Conservation (phyloP, 2,329 filamentous ascomycete species). For the Acephala macrosclerotiorum region DNA sequence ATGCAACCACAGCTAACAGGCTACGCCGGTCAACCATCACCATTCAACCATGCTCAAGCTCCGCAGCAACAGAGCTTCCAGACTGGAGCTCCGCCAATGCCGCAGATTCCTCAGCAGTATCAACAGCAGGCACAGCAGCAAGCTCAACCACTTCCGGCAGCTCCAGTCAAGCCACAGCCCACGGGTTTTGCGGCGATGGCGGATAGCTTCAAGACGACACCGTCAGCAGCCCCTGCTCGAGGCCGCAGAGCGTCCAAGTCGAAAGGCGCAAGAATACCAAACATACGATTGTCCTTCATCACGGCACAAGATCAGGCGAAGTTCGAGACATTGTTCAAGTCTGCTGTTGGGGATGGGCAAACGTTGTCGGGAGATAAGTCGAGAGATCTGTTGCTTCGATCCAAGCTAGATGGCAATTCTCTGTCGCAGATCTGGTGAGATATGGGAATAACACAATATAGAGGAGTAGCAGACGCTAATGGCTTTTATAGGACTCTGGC, state of each 20-base stretch:
- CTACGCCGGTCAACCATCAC: slow-evolving; percentile 56
- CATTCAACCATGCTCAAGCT: slow-evolving; percentile 51
- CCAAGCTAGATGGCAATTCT: slow-evolving; percentile 84
- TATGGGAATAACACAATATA: background rate
- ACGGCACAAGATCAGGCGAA: slow-evolving; percentile 94
- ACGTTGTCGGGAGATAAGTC: slow-evolving; percentile 94
- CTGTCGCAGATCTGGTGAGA: slow-evolving; percentile 90
- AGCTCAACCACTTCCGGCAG: slow-evolving; percentile 62
- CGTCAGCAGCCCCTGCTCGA: slow-evolving; percentile 49
- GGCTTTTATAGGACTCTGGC: slow-evolving; percentile 74
- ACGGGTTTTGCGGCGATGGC: slow-evolving; percentile 73
- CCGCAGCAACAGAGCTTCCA: slow-evolving; percentile 53
- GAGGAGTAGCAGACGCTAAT: slow-evolving; percentile 28
- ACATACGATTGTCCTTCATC: slow-evolving; percentile 93
- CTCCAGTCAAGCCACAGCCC: slow-evolving; percentile 68
- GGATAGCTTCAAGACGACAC: slow-evolving; percentile 66
- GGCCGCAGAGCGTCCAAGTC: slow-evolving; percentile 58
- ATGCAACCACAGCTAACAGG: slow-evolving; percentile 65
- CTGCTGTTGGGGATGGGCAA: slow-evolving; percentile 83
- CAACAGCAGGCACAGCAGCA: slow-evolving; percentile 46
- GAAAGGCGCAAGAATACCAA: slow-evolving; percentile 83
- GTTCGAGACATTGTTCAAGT: slow-evolving; percentile 98
- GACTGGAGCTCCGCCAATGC: slow-evolving; percentile 43
- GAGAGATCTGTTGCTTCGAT: slow-evolving; percentile 85
- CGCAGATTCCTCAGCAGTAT: slow-evolving; percentile 44